Percentiles rank a stretch among this genome's conserved stretches.
These are phyloP conservation scores for Saccharomycopsis vini DNA, from an alignment of 805 yeast species.

Conservation along the genomic window DNA sequence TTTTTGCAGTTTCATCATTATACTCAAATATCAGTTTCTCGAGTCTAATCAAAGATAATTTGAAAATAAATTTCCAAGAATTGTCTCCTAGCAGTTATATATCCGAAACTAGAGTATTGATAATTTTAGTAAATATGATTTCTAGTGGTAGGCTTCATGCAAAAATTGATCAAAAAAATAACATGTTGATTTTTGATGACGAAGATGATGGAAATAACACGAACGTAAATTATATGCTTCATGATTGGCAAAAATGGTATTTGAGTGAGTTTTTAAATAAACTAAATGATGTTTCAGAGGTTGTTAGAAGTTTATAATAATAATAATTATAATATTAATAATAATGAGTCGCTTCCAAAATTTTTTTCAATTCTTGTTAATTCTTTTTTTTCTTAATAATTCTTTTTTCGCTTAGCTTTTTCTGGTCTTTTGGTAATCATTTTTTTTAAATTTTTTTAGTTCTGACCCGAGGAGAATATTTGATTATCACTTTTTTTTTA, in stretches of 20 bases:
- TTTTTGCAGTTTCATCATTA: constrained; percentile 1
- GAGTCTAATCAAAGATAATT: not conserved
- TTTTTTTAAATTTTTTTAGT: too few species aligned
- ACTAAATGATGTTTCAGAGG: not conserved
- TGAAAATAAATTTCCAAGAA: not conserved
- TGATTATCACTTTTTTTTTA: too few species aligned
- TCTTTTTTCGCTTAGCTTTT: too few species aligned
- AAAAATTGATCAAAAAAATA: constrained; percentile 7
- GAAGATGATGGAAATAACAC: not conserved
- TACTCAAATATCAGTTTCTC: constrained; percentile 4
- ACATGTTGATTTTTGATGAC: constrained; percentile 2
- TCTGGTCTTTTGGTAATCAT: too few species aligned
- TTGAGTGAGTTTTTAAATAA: not conserved
- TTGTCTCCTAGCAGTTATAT: too few species aligned
- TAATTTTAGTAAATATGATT: constrained; percentile 6
- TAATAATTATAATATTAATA: too few species aligned
- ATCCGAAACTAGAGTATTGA: not conserved
- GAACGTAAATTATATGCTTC: not conserved
- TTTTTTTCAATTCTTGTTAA: too few species aligned
- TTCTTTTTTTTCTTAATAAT: too few species aligned
- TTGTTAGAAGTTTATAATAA: too few species aligned
- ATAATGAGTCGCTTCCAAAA: too few species aligned
- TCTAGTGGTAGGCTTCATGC: constrained; percentile 7
- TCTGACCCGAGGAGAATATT: too few species aligned
- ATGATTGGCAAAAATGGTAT: constrained; percentile 11